phyloP scores from a whole-genome alignment of 1,139 yeast genomes.

The Kurtzmaniella quercitrusa region DNA sequence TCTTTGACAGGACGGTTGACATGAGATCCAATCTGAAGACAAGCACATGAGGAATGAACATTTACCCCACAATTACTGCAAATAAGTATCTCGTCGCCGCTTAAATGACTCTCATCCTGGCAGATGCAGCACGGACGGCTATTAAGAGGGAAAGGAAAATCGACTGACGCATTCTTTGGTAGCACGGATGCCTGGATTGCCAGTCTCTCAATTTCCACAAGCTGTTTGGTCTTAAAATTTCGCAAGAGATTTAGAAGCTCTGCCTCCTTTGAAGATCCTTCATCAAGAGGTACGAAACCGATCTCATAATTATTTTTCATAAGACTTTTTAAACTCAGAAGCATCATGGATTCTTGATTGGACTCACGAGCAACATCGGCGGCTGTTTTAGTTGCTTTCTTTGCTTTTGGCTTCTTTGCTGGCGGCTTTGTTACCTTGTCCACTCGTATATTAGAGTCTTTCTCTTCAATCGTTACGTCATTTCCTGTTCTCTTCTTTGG shows the following conservation, averaged over 20 bases:
- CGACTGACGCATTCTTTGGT: slow-evolving; percentile 17
- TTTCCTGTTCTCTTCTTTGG: slow-evolving; percentile 4
- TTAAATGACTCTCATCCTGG: slow-evolving; percentile 23
- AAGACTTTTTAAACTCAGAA: neutral
- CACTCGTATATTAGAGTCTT: neutral
- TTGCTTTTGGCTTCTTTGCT: slow-evolving; percentile 1
- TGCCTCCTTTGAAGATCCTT: neutral
- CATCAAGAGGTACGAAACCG: neutral
- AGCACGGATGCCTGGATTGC: neutral
- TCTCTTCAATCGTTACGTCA: slow-evolving; percentile 2
- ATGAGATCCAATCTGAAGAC: slow-evolving; percentile 31
- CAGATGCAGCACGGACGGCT: slow-evolving; percentile 55
- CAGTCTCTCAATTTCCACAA: slow-evolving; percentile 5
- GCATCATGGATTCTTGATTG: neutral
- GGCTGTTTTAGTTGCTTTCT: neutral
- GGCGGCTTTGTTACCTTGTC: slow-evolving; percentile 2
- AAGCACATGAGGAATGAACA: slow-evolving; percentile 73
- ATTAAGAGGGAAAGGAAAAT: slow-evolving; percentile 20
- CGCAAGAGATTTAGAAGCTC: slow-evolving; percentile 11
- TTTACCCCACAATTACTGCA: slow-evolving; percentile 70
- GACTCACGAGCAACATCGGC: neutral
- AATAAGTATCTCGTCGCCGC: slow-evolving; percentile 33
- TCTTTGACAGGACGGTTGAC: slow-evolving; percentile 26
- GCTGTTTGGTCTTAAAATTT: slow-evolving; percentile 17
- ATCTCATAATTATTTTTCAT: neutral